These are phyloP conservation scores for Neurospora tetraspora DNA, from an alignment of 495 filamentous ascomycete genomes.

Conservation along the genomic window DNA sequence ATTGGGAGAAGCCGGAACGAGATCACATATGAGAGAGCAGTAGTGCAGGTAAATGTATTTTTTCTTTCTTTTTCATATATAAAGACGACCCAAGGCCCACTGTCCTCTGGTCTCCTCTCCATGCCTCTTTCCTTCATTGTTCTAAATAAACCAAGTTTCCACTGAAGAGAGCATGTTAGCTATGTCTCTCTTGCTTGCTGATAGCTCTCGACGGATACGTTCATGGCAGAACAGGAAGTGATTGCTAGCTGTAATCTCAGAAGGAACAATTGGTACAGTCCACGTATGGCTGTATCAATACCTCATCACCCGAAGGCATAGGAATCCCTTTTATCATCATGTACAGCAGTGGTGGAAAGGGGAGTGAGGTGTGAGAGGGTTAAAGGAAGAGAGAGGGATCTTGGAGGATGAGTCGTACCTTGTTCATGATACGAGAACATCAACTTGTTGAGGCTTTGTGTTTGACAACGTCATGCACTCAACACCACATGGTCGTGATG, in stretches of 20 bases:
- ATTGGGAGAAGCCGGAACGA: neutral
- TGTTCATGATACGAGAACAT: neutral
- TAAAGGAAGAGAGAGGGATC: neutral
- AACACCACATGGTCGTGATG: neutral
- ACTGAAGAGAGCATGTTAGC: neutral
- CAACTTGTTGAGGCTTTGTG: neutral
- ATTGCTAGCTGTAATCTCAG: neutral
- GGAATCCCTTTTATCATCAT: slow-evolving; percentile 1
- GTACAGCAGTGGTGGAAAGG: neutral
- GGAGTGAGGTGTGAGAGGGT: neutral
- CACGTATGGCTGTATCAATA: neutral
- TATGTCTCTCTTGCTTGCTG: neutral
- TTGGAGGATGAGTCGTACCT: neutral
- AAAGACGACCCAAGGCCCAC: neutral
- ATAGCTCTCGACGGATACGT: neutral
- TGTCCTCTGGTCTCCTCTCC: neutral
- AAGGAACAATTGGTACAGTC: slow-evolving; percentile 3
- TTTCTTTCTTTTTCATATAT: too few relatives aligned
- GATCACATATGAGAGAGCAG: neutral
- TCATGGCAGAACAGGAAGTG: neutral
- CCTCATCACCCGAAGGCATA: neutral
- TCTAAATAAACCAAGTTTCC: neutral
- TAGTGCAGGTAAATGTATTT: too few relatives aligned
- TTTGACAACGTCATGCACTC: neutral
- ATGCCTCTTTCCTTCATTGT: neutral